Evolutionary conservation across 768 basidiomycete species (phyloP), one percentile per base, ranked within the genome.

Genomic region (Podaxis sp.): DNA sequence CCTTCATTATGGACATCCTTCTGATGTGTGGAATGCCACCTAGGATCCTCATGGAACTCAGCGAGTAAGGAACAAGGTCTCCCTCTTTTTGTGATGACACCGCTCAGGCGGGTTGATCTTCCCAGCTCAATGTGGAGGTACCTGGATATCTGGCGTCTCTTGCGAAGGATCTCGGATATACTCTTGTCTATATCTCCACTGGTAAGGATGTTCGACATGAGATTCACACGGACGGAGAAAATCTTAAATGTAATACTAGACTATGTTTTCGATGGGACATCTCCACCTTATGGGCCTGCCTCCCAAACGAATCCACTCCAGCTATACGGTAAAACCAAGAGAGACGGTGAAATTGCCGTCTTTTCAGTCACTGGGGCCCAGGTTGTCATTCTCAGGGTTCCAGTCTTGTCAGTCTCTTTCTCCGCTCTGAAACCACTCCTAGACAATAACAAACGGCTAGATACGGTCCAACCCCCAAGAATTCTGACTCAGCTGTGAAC

Each of bases 181-280:
- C 79, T 24, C 77, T 99, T 49, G 82, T 99, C 50, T 96, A 95
- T 76, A 95, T 99, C 67, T 96, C 95, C 5, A 98, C 95, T 38
- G 93, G 91, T 86, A 65, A 51, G 76, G 64, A 40, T 58, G n/a
- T 24, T 22, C 33, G 22, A 6, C 48, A n/a, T 22, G 41, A 58
- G 33, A 13, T 36, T 44, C 26, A 24, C 13, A 48, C 11, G 20
- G 41, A n/a, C 36, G 20, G 24, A 41, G 33, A 13, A 38, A 28
- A 38, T 33, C 24, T 55, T 40, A 64, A 40, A 46, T 22, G 51
- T 65, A 52, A 40, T 41, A 48, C 41, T 67, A 89, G 95, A 99
- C 75, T 98, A 98, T 75, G 95, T 99, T 15, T 99, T 99, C 70
- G 93, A 96, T 66, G 96, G 96, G 1, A 88, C 84, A n/a, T 87